phyloP scores from a whole-genome alignment of 768 basidiomycete species.

The Mycena polygramma region DNA sequence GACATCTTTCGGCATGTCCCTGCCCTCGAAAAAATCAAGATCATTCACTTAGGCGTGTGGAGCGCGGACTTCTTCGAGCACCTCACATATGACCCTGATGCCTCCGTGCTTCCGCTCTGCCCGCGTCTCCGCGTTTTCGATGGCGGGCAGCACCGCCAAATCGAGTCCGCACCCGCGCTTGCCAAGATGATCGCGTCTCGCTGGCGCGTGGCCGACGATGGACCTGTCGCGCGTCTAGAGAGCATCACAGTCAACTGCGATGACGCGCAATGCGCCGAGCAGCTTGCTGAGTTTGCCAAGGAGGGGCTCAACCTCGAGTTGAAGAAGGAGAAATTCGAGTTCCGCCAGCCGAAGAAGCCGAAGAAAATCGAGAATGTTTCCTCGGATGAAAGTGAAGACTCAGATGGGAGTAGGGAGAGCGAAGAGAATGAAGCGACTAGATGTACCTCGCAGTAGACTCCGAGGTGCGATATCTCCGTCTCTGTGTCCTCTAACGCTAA shows the following conservation, averaged over 20 bases:
- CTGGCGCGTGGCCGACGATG: constrained; percentile 7
- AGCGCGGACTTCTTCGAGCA: constrained; percentile 11
- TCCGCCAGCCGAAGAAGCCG: too few relatives aligned
- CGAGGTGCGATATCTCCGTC: not conserved
- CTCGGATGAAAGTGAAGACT: too few relatives aligned
- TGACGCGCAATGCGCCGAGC: not conserved
- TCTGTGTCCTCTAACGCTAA: not conserved
- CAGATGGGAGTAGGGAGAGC: too few relatives aligned
- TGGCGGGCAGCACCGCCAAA: not conserved
- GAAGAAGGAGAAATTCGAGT: not conserved
- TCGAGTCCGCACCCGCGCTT: not conserved
- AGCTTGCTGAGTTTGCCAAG: not conserved
- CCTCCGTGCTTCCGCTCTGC: not conserved
- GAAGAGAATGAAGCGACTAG: too few relatives aligned
- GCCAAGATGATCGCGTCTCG: constrained; percentile 8
- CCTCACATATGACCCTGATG: not conserved
- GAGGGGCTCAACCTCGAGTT: constrained; percentile 9
- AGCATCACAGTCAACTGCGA: not conserved
- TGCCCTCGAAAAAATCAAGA: not conserved
- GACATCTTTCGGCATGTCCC: not conserved
- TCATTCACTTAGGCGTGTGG: not conserved
- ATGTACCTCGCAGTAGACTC: not conserved
- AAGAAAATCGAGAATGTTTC: too few relatives aligned
- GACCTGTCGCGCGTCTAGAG: constrained; percentile 2
- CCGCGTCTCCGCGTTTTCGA: constrained; percentile 2